Evolutionary conservation across 2,329 filamentous ascomycete genomes (phyloP), one percentile per base, ranked within the genome.

Genomic region (Exophiala sp.): DNA sequence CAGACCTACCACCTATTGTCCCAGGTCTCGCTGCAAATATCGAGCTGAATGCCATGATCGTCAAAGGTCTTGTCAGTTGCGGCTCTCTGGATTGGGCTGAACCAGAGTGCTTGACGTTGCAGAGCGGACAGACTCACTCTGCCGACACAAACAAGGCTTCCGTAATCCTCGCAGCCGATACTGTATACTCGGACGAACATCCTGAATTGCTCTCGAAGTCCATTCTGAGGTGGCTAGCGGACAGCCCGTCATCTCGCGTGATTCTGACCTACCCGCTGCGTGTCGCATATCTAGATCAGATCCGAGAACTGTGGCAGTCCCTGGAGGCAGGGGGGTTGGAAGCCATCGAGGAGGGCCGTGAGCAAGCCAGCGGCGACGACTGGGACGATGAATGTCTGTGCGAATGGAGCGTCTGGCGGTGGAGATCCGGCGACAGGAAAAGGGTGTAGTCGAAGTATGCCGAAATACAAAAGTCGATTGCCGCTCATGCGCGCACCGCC

Each of bases 1-100:
- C 87, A 27, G 93, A 97, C 65, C 71, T 97, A 16, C 83, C 86
- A 0, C 76, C 77, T n/a, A 95, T 97, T 60, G 77, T 91, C 43
- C 74, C 82, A 0, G 96, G 96, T 56, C 75, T 97, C 3, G 69
- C 75, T 14, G 74, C 79, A 58, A 98, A 97, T 60, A 77, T 82
- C 1, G 70, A 75, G 4, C 70, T 75, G 27, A 96, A 96, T 60
- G 66, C 68, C 1, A 83, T 82, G 0, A 72, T 66, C 1, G 71
- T 83, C 19, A 76, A 81, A 0, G 85, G 81, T 0, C 71, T 83
- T 1, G 70, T 97, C 45, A 86, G 87, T 23, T 95, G 89, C 87
- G 71, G 70, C n/a, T 59, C 61, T 1, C 59, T 72, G 11, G 69
- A 72, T 57, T 72, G 70, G 70, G 61, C 51, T 18, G 32, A 59